Conservation (phyloP, 768 basidiomycete species). For the Serpula lacrymans region DNA sequence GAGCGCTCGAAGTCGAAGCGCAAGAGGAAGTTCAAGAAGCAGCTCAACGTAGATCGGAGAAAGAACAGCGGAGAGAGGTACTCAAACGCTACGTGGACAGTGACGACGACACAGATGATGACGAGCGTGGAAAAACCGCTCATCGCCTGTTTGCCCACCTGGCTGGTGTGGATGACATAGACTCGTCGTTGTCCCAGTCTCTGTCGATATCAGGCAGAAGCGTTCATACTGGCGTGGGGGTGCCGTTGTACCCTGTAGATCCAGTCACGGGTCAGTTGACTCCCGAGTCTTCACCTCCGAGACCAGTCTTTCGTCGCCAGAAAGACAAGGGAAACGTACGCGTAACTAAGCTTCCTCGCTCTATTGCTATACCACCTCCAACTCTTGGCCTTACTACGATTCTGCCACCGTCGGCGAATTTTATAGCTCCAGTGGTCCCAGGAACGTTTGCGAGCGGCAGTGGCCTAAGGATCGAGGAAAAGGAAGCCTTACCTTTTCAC, state of each 20-base stretch:
- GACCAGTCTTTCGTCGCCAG: too few species aligned
- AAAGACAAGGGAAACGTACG: constrained; percentile 6
- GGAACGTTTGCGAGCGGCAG: neutral
- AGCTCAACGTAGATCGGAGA: neutral
- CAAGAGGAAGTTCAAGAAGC: neutral
- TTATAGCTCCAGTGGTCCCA: neutral
- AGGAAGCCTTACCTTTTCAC: too few species aligned
- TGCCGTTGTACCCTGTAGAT: too few species aligned
- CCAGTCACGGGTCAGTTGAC: too few species aligned
- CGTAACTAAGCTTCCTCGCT: constrained; percentile 4
- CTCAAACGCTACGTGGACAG: constrained; percentile 27
- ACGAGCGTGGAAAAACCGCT: constrained; percentile 28
- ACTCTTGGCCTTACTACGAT: too few species aligned
- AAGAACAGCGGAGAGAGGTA: constrained; percentile 6
- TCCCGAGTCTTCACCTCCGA: too few species aligned
- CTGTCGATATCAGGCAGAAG: too few species aligned
- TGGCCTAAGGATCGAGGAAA: too few species aligned
- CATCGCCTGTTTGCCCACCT: constrained; percentile 13
- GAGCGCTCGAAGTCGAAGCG: neutral
- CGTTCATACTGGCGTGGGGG: too few species aligned
- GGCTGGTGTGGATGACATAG: neutral
- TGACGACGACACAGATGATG: constrained; percentile 39
- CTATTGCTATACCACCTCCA: too few species aligned
- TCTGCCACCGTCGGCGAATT: too few species aligned
- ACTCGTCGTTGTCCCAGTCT: too few species aligned